Evolutionary conservation across 768 basidiomycete genomes (phyloP).

Genomic region (Solioccasus polychromus): DNA sequence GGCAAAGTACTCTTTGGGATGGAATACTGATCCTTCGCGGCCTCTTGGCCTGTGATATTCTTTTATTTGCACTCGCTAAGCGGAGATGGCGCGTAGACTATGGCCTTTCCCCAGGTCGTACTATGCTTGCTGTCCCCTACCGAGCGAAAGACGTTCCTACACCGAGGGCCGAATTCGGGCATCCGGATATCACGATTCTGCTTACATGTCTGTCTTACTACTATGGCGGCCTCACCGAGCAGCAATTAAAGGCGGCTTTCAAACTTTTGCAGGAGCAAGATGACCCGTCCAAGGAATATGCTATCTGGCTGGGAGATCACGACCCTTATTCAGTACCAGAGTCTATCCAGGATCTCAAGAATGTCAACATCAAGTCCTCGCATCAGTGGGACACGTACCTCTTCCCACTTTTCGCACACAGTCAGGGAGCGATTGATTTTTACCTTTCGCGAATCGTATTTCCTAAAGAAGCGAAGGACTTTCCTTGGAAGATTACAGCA

Average conservation of each 20-base stretch:
- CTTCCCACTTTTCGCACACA: conserved; percentile 29
- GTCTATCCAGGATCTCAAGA: conserved; percentile 29
- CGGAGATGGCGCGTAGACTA: conserved; percentile 34
- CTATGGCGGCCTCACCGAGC: neutral
- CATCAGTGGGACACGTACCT: conserved; percentile 28
- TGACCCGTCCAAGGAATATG: conserved; percentile 41
- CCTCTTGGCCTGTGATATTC: conserved; percentile 39
- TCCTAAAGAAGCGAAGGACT: neutral
- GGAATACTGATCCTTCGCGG: conserved; percentile 45
- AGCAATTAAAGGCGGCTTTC: conserved; percentile 36
- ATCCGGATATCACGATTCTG: conserved; percentile 16
- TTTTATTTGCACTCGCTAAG: conserved; percentile 13
- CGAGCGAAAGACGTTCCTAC: neutral
- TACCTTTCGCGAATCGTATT: neutral
- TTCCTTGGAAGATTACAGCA: neutral
- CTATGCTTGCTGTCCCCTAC: neutral
- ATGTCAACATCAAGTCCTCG: conserved; percentile 40
- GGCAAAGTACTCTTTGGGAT: conserved; percentile 29
- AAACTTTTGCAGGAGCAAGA: conserved; percentile 36
- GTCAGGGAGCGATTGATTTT: neutral
- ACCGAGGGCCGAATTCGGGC: neutral
- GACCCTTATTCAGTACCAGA: conserved; percentile 26
- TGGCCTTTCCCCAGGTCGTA: conserved; percentile 35
- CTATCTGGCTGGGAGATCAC: conserved; percentile 30
- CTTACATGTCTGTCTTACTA: conserved; percentile 35